Evolutionary conservation across 345 rosid genomes (phyloP), one percentile per base, ranked within the genome.

Genomic region (Raphanus sativus): DNA sequence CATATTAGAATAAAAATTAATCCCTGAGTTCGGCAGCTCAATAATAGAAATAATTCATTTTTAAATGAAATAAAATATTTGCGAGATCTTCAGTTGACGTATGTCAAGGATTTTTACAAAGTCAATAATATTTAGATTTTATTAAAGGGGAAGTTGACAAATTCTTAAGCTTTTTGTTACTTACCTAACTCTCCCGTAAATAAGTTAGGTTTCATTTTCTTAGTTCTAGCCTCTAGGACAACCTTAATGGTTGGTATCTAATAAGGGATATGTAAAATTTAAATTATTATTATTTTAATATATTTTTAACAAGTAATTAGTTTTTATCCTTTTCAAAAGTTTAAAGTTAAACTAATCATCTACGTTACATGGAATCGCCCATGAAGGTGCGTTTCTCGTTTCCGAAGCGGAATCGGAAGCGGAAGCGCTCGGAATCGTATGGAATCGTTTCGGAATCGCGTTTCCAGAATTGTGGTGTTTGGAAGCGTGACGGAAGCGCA

Each of bases 51-150:
- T 55, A 10, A 6, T 5, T 59, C 24, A 10, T 10, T 70, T 29
- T 8, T 30, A 8, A 65, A 38, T 72, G 73, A 33, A 66, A 72
- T 71, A 72, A 71, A 71, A 78, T 78, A 68, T 78, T 60, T 67
- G 42, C 40, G 73, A 72, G 77, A 78, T 78, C 73, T 72, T 66
- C 62, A 45, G 6, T 78, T 78, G 77, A 78, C 81, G 81, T 65
- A 78, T 78, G 81, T 72, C 68, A 60, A 59, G 2, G 67, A 48
- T 56, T 71, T 63, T 77, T 78, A 72, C 69, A 59, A 65, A 77
- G 81, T 77, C 81, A 77, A 45, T 78, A 32, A 15, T 45, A 54
- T 33, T 40, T 28, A 21, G 17, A 45, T 33, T 76, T 50, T 30
- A 62, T 30, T 21, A 55, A 62, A 68, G 29, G 58, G 50, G 67